Evolutionary conservation across 1,139 yeast genomes (phyloP).

Genomic region (Blastobotrys aristatus): DNA sequence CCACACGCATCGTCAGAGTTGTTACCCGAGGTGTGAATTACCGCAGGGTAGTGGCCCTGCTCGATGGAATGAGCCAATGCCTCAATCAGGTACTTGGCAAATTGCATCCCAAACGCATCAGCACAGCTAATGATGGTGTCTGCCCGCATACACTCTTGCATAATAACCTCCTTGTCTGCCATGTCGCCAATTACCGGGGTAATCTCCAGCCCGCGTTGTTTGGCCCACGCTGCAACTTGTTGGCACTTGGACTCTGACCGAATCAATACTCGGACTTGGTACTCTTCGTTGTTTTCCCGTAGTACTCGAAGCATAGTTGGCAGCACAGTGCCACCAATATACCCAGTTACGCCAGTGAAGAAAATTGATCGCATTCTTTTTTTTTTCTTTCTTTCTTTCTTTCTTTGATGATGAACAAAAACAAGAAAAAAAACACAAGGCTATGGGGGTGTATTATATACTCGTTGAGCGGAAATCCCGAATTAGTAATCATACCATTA

Average conservation of each 20-base stretch:
- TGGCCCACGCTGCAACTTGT: constrained; percentile 26
- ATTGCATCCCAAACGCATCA: constrained; percentile 36
- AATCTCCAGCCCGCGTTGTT: constrained; percentile 18
- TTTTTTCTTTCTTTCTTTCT: neutral
- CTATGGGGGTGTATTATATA: too few relatives aligned
- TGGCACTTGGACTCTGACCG: constrained; percentile 32
- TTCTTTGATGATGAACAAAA: too few relatives aligned
- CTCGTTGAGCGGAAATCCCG: too few relatives aligned
- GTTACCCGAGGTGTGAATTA: constrained; percentile 42
- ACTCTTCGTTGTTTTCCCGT: constrained; percentile 20
- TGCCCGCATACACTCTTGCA: constrained; percentile 26
- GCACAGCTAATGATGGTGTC: constrained; percentile 40
- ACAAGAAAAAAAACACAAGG: too few relatives aligned
- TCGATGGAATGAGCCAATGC: constrained; percentile 17
- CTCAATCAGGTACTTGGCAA: constrained; percentile 30
- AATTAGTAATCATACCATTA: too few relatives aligned
- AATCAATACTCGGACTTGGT: constrained; percentile 30
- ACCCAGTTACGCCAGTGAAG: constrained; percentile 39
- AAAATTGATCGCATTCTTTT: constrained; percentile 15
- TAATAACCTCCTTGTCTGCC: constrained; percentile 29
- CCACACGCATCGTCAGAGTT: constrained; percentile 34
- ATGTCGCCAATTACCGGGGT: constrained; percentile 30
- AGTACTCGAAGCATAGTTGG: constrained; percentile 27
- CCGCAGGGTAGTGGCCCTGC: constrained; percentile 29
- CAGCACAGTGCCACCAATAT: constrained; percentile 37